phyloP scores from a whole-genome alignment of 768 basidiomycete genomes.

The Russula sp. region DNA sequence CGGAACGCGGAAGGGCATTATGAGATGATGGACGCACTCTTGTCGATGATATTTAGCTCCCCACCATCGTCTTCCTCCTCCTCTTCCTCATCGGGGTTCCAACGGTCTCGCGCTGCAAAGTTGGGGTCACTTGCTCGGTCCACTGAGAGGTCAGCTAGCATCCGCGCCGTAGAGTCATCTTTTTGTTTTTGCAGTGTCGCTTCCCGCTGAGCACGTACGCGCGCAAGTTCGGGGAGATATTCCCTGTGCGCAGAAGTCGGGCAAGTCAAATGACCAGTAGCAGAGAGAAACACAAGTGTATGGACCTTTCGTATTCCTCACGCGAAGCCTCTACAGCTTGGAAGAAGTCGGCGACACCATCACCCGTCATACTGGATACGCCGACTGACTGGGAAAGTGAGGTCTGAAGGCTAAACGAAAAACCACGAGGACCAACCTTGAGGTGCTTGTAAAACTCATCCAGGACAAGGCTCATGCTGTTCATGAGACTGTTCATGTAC shows the following conservation, averaged over 20 bases:
- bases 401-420: not conserved
- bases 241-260: constrained; percentile 52
- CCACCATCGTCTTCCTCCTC: constrained; percentile 47
- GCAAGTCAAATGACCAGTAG: not conserved
- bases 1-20: constrained; percentile 11
- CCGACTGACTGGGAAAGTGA: constrained; percentile 70
- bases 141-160: constrained; percentile 77
- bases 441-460: constrained; percentile 98
- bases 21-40: constrained; percentile 48
- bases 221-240: constrained; percentile 86
- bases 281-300: constrained; percentile 12
- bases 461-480: constrained; percentile 95
- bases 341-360: constrained; percentile 88
- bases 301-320: constrained; percentile 84
- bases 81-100: constrained; percentile 59
- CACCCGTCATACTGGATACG: constrained; percentile 95
- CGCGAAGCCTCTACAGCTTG: constrained; percentile 85
- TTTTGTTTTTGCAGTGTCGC: constrained; percentile 63
- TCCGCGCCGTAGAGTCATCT: constrained; percentile 68
- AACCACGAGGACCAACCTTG: constrained; percentile 53
- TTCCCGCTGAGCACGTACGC: constrained; percentile 62
- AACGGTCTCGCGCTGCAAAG: constrained; percentile 53
- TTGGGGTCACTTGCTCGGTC: constrained; percentile 66
- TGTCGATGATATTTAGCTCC: constrained; percentile 63
- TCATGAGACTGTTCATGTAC: constrained; percentile 99